Evolutionary conservation across 23 red algal species (phyloP).

Genomic region (Agarophyton chilense): DNA sequence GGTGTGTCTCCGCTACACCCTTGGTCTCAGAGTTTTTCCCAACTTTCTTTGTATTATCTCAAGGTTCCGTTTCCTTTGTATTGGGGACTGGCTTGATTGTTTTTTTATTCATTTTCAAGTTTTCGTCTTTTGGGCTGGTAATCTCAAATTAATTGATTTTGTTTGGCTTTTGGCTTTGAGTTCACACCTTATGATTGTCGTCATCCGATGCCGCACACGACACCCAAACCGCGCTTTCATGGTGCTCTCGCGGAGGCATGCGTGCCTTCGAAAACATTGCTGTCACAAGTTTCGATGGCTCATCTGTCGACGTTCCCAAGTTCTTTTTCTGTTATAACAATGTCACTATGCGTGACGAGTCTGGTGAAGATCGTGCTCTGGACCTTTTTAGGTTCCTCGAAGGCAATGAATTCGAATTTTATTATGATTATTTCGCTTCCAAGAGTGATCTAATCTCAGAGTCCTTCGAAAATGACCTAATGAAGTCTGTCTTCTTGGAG

Average conservation of each 20-base stretch:
- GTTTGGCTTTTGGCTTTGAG: too few relatives aligned
- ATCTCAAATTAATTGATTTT: too few relatives aligned
- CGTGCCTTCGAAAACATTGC: background rate
- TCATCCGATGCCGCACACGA: too few relatives aligned
- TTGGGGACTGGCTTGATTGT: too few relatives aligned
- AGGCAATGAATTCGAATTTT: background rate
- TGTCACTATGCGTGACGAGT: background rate
- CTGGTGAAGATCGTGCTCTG: background rate
- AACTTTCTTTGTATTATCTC: too few relatives aligned
- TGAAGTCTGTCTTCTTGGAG: background rate
- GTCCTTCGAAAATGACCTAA: background rate
- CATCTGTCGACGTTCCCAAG: background rate
- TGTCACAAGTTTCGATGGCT: background rate
- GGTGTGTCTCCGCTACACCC: too few relatives aligned
- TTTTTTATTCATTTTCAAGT: too few relatives aligned
- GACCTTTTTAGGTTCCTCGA: background rate
- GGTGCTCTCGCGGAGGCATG: constrained; percentile 9
- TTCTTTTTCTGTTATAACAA: constrained; percentile 20
- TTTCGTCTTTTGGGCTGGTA: too few relatives aligned
- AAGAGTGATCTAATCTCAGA: background rate
- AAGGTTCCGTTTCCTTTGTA: too few relatives aligned
- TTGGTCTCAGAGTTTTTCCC: too few relatives aligned
- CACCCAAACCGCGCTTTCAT: background rate
- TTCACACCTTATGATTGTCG: too few relatives aligned
- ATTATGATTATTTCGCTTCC: background rate